Evolutionary conservation across 805 yeast genomes (phyloP).

Genomic region (Yarrowia keelungensis): DNA sequence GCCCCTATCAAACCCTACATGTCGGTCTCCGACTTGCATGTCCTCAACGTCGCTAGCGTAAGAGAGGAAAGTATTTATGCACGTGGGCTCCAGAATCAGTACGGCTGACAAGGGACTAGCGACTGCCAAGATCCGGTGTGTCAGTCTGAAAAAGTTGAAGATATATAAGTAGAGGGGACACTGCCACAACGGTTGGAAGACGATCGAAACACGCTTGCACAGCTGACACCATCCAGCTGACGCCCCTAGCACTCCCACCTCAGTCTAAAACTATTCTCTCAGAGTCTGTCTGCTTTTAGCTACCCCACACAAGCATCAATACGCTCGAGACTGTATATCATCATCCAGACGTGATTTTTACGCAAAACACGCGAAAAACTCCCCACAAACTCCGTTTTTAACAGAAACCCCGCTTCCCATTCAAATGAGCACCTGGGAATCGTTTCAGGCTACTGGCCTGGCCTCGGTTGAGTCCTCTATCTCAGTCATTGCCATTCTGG

Average conservation of each 20-base stretch:
- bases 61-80: slow-evolving; percentile 20
- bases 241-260: too few species aligned
- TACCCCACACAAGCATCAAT: neutral
- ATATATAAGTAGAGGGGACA: neutral
- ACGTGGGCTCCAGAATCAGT: slow-evolving; percentile 21
- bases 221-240: neutral
- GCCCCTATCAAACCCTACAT: slow-evolving; percentile 16
- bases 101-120: slow-evolving; percentile 36
- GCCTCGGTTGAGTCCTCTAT: slow-evolving; percentile 41
- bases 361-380: too few species aligned
- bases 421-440: slow-evolving; percentile 30
- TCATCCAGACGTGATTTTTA: neutral
- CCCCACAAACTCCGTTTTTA: neutral
- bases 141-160: neutral
- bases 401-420: neutral
- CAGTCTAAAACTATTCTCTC: slow-evolving; percentile 9
- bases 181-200: neutral
- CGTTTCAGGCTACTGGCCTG: slow-evolving; percentile 25
- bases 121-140: slow-evolving; percentile 17
- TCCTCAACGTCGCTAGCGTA: slow-evolving; percentile 11
- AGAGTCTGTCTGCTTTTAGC: slow-evolving; percentile 14
- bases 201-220: neutral
- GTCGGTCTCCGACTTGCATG: slow-evolving; percentile 32
- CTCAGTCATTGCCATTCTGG: slow-evolving; percentile 42
- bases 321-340: slow-evolving; percentile 1